Conservation (phyloP, 495 filamentous ascomycete species). For the Trichodelitschia bisporula region DNA sequence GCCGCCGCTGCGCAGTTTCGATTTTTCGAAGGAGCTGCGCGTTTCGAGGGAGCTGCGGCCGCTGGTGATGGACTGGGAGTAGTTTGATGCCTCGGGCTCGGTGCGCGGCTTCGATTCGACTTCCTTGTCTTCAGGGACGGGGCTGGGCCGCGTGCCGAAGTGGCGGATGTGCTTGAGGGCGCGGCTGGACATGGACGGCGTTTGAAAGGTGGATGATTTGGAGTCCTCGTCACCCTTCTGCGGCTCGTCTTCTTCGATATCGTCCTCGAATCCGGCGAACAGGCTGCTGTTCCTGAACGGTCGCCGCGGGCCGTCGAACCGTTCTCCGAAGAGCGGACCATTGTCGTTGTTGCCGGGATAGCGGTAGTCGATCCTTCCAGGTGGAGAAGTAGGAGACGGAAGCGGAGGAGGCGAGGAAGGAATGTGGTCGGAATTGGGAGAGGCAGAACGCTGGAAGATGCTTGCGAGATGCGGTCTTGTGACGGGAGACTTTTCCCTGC, state of each 20-base stretch:
- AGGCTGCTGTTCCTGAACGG: slow-evolving; percentile 57
- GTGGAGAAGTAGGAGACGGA: no score
- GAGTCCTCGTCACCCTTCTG: no score
- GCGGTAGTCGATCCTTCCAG: no score
- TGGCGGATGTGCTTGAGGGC: slow-evolving; percentile 11
- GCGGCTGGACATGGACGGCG: slow-evolving; percentile 6
- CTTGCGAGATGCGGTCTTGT: no score
- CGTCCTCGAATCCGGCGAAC: slow-evolving; percentile 63
- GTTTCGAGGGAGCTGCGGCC: slow-evolving; percentile 11
- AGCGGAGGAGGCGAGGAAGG: no score
- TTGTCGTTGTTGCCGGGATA: slow-evolving; percentile 73
- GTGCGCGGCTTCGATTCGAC: slow-evolving; percentile 6
- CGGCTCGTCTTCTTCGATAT: slow-evolving; percentile 26
- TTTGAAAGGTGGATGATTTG: no score
- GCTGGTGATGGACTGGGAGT: no score
- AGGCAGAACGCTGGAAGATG: no score
- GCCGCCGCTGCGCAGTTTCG: slow-evolving; percentile 4
- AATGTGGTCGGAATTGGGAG: no score
- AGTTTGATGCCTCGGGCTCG: no score
- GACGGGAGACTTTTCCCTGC: slow-evolving; percentile 1
- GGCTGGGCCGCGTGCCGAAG: slow-evolving; percentile 16
- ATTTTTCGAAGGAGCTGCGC: slow-evolving; percentile 8
- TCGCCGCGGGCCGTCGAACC: slow-evolving; percentile 29
- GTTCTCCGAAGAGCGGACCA: slow-evolving; percentile 37
- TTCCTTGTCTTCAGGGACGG: slow-evolving; percentile 20